phyloP scores from a whole-genome alignment of 257 asterid genomes.

The Orobanche coerulescens region DNA sequence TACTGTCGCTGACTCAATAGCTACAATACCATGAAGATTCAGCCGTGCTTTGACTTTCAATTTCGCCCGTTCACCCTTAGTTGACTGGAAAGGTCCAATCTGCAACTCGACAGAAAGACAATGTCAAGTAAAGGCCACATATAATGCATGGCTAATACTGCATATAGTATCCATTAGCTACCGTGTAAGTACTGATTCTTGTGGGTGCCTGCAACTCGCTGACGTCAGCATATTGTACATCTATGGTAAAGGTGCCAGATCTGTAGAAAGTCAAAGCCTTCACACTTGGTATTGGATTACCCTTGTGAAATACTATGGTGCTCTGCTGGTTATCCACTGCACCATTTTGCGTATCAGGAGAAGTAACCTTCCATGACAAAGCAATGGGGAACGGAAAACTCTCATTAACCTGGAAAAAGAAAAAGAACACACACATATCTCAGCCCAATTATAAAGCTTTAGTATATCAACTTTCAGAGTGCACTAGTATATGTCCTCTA shows the following conservation, averaged over 20 bases:
- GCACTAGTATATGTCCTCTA: not conserved
- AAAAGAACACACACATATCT: not conserved
- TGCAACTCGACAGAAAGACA: constrained; percentile 20
- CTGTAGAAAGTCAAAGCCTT: constrained; percentile 85
- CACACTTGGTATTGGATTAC: constrained; percentile 81
- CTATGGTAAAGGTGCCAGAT: constrained; percentile 60
- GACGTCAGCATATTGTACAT: constrained; percentile 70
- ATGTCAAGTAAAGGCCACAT: not conserved
- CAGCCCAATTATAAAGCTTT: not conserved
- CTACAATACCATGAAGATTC: constrained; percentile 78
- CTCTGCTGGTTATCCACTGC: constrained; percentile 57
- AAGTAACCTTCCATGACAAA: constrained; percentile 66
- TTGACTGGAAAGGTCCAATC: constrained; percentile 81
- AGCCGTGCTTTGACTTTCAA: constrained; percentile 75
- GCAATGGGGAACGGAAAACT: constrained; percentile 70
- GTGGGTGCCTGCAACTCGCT: constrained; percentile 64
- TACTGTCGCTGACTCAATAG: constrained; percentile 79
- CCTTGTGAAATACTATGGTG: constrained; percentile 78
- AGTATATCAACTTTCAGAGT: no score
- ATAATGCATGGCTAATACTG: not conserved
- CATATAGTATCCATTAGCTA: constrained; percentile 1
- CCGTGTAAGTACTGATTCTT: constrained; percentile 81
- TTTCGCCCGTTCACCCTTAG: constrained; percentile 57
- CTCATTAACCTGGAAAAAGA: constrained; percentile 55
- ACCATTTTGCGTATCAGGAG: constrained; percentile 59